phyloP scores from a whole-genome alignment of 495 filamentous ascomycete species.

The Neurospora sp. region DNA sequence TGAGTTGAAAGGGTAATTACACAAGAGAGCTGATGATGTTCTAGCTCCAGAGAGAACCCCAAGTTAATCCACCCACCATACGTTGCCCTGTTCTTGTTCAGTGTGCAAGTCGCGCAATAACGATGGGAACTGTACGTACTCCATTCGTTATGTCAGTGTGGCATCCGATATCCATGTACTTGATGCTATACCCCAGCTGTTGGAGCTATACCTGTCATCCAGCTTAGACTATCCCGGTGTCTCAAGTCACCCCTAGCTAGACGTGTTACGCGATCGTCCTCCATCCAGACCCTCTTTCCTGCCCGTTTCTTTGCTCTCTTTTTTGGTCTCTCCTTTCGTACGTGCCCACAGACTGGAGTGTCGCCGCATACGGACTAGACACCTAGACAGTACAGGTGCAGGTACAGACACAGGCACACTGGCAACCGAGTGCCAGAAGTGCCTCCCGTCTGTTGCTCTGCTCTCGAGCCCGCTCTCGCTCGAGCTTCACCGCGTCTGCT shows the following conservation, averaged over 20 bases:
- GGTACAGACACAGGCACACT: not conserved
- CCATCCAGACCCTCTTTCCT: not conserved
- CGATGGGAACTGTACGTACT: not conserved
- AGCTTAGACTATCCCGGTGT: not conserved
- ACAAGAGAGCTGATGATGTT: not conserved
- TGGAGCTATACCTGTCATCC: not conserved
- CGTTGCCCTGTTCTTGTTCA: not conserved
- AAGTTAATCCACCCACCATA: not conserved
- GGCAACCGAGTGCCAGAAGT: not conserved
- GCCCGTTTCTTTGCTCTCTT: not conserved
- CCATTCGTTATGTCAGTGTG: not conserved
- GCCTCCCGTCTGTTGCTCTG: not conserved
- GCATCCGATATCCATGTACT: not conserved
- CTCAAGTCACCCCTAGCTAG: not conserved
- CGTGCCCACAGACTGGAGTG: not conserved
- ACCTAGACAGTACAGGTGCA: not conserved
- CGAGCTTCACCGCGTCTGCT: constrained; percentile 3
- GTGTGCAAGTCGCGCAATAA: not conserved
- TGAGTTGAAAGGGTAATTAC: not conserved
- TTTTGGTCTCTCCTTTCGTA: not conserved
- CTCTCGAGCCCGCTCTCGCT: constrained; percentile 4
- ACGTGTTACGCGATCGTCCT: not conserved
- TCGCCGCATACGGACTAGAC: not conserved
- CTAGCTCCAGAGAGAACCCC: not conserved
- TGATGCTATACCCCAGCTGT: not conserved